Conservation (phyloP, 805 yeast species). For the Komagataella kurtzmanii region DNA sequence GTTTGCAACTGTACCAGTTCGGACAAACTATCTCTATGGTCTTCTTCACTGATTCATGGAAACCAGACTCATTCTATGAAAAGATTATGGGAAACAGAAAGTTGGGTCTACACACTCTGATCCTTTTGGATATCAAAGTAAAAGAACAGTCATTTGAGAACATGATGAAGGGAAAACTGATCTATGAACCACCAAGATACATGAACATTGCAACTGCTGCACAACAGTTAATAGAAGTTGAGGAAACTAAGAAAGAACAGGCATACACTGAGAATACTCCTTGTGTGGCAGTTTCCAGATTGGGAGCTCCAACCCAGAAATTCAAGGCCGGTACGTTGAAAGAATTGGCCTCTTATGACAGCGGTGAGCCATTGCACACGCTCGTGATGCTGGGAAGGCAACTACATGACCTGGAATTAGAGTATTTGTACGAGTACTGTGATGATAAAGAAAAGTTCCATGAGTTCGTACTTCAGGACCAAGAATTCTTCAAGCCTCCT, state of each 20-base stretch:
- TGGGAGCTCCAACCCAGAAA: constrained; percentile 75
- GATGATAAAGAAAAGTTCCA: constrained; percentile 41
- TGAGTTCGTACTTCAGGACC: constrained; percentile 36
- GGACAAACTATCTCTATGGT: constrained; percentile 97
- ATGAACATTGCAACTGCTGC: constrained; percentile 90
- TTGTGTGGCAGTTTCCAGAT: constrained; percentile 82
- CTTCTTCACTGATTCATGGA: constrained; percentile 90
- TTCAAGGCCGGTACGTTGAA: constrained; percentile 77
- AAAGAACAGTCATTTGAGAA: constrained; percentile 94
- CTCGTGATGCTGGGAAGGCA: constrained; percentile 83
- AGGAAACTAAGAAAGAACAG: constrained; percentile 57
- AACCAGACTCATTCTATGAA: constrained; percentile 89
- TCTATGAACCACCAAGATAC: constrained; percentile 94
- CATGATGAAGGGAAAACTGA: constrained; percentile 81
- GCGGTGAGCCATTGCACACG: constrained; percentile 93
- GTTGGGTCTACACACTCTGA: constrained; percentile 83
- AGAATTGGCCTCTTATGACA: constrained; percentile 69
- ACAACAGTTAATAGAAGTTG: constrained; percentile 76
- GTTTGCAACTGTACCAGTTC: constrained; percentile 84
- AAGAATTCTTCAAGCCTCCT: constrained; percentile 62
- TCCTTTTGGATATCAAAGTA: constrained; percentile 85
- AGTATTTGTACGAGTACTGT: constrained; percentile 67
- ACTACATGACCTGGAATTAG: constrained; percentile 87
- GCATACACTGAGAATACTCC: constrained; percentile 86
- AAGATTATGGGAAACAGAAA: constrained; percentile 81